phyloP scores from a whole-genome alignment of 192 early-diverging fungal genomes.

The Funneliformis geosporum region DNA sequence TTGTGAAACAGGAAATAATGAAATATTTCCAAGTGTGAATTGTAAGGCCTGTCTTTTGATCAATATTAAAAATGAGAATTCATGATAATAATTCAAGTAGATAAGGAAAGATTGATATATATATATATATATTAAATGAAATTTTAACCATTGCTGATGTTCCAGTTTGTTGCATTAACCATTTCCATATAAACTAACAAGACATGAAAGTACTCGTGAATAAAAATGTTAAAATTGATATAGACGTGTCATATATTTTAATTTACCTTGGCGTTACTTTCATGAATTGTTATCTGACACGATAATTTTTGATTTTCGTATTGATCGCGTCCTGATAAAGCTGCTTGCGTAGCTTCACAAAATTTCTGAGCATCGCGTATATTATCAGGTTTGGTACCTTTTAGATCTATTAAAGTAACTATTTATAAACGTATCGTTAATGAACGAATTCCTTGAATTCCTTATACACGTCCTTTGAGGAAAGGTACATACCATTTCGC shows the following conservation, averaged over 20 bases:
- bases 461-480: background rate
- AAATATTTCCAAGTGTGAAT: background rate
- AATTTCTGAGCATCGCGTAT: background rate
- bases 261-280: background rate
- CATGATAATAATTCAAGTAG: too few species aligned
- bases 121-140: background rate
- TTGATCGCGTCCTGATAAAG: conserved; percentile 14
- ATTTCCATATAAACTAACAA: conserved; percentile 1
- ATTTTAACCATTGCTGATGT: background rate
- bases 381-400: background rate
- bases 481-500: background rate
- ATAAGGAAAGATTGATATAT: too few species aligned
- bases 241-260: background rate
- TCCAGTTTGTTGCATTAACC: background rate
- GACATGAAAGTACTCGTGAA: background rate
- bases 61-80: too few species aligned
- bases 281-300: background rate
- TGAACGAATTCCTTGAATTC: background rate
- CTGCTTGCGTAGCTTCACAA: background rate
- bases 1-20: background rate
- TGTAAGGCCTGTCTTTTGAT: background rate
- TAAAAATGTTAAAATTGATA: background rate
- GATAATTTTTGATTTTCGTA: conserved; percentile 8
- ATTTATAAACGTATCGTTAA: background rate
- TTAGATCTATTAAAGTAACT: conserved; percentile 8